Evolutionary conservation across 2,329 filamentous ascomycete species (phyloP), one percentile per base, ranked within the genome.

Genomic region (Colletotrichum sp.): DNA sequence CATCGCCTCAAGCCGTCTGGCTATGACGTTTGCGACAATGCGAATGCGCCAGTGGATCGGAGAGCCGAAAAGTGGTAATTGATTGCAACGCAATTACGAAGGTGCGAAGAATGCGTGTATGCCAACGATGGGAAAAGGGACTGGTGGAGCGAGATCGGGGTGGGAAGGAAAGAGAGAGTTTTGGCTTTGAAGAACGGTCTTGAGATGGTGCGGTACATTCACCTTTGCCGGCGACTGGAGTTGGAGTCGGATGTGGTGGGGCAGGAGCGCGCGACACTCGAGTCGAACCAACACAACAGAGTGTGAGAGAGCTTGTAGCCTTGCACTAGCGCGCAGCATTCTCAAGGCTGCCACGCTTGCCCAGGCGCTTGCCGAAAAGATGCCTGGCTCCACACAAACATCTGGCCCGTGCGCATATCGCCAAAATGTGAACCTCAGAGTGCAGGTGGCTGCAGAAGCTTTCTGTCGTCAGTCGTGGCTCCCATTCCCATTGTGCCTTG

Each of bases 11-110:
- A 29, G 22, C 30, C 67, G 30, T 25, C 29, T 34, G 57, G 34
- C 36, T 59, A 74, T 76, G 74, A 76, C 71, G 71, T 76, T 76
- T 69, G 74, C 74, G 71, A 69, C 34, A 36, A 29, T 69, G n/a
- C 52, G 44, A 32, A 69, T 63, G 32, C 55, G 57, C 57, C 32
- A 30, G 68, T 64, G 55, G 27, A 55, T 44, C 55, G 69, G 63
- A 57, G 59, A 32, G 29, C 62, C 62, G 49, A 36, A 19, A 13
- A 59, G 22, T 44, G 19, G 25, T 30, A 15, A 19, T 15, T 22
- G 15, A 19, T 11, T 12, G 39, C 19, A 36, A n/a, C n/a, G 36
- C 36, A 52, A 30, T 30, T 30, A 39, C 19, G 27, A 32, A 19
- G 3, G 22, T 29, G 13, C 7, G 25, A 29, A 27, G 8, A 11